Base-by-base conservation (phyloP, 257 asterid genomes). In the Ehretia macrophylla region DNA sequence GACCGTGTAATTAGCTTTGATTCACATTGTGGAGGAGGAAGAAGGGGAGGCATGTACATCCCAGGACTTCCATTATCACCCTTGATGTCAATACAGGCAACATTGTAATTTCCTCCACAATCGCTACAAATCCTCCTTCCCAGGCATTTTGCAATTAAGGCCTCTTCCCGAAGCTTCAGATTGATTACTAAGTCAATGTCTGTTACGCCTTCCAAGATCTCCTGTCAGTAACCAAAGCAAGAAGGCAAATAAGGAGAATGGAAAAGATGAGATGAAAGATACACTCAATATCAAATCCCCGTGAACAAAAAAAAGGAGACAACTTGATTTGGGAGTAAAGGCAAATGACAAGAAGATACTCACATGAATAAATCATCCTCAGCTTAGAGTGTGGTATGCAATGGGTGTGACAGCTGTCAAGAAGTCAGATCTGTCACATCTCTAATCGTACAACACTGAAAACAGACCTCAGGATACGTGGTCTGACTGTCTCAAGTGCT, bases 11-110 rank as follows among this genome's bases (percentile, higher is more conserved):
- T 82, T 54, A 91, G 67, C 72, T 88, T 91, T 13, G 95, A 71
- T 72, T 79, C 95, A 76, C 98, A 91, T 8, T 82, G 85, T 10
- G 85, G 68, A 57, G 98, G 98, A 58, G 98, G 98, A 56, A 80
- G 96, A 71, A 92, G 97, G 55, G 98, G 97, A 64, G 98, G 93
- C 98, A 92, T 88, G 74, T 76, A 75, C 90, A 92, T 92, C 21
- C 83, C 64, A 40, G 89, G 80, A 46, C 56, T 72, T 53, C 85
- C 95, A 63, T 81, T 72, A 54, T 84, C 85, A 62, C 76, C 86
- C 81, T 82, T 63, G 66, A 86, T 79, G 70, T 92, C 95, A 65
- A 92, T 83, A 75, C 85, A 82, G 6, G 97, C 98, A 53, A 92
- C 77, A 58, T 92, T 92, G 65, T 82, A 92, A 76, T 88, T 88